Percentiles rank a stretch among this genome's conserved stretches.
These are phyloP conservation scores for Boehmeria nivea DNA, from an alignment of 306 rosid genomes.

Conservation along the genomic window DNA sequence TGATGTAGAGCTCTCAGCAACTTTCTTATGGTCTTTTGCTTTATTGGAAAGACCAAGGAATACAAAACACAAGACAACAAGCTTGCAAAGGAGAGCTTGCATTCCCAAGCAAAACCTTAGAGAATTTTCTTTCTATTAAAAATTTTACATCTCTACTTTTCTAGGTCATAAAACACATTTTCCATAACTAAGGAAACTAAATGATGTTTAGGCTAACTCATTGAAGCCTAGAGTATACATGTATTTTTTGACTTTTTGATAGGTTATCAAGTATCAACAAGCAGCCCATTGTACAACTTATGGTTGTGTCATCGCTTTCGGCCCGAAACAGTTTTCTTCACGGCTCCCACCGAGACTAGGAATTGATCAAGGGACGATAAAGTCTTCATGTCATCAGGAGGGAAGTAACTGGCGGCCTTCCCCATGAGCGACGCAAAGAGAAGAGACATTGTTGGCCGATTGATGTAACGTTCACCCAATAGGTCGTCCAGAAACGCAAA, in stretches of 20 bases:
- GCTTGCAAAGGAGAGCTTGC: constrained; percentile 11
- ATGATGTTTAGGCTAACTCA: constrained; percentile 21
- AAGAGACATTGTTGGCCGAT: constrained; percentile 61
- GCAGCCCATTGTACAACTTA: constrained; percentile 5
- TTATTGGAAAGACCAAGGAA: constrained; percentile 5
- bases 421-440: constrained; percentile 74
- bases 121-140: too few relatives aligned
- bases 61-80: constrained; percentile 6
- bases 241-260: constrained; percentile 8
- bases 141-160: not conserved
- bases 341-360: constrained; percentile 85
- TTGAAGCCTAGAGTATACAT: constrained; percentile 23
- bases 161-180: not conserved
- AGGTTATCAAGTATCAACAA: constrained; percentile 17
- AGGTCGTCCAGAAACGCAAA: constrained; percentile 83
- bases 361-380: constrained; percentile 84
- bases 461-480: constrained; percentile 46
- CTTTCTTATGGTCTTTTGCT: constrained; percentile 11
- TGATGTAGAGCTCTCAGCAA: not conserved
- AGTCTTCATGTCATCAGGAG: constrained; percentile 95
- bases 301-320: constrained; percentile 39
- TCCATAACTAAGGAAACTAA: constrained; percentile 19
- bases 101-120: too few relatives aligned
- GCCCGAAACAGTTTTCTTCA: constrained; percentile 86
- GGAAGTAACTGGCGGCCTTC: constrained; percentile 87